Evolutionary conservation across 2,329 filamentous ascomycete species (phyloP).

Genomic region (Trichoderma semiorbis): DNA sequence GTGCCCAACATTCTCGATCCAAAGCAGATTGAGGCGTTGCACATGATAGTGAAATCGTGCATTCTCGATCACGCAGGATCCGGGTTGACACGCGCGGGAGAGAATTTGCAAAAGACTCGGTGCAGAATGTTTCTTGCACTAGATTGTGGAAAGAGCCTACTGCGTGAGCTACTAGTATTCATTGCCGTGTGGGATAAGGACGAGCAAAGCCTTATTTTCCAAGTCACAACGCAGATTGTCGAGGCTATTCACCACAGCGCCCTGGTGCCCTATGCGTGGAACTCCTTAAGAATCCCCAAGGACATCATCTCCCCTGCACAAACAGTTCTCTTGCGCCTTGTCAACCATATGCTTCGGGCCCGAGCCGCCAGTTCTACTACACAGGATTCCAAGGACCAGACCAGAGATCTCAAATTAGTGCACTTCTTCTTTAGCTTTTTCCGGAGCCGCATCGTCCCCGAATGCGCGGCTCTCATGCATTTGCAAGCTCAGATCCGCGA

Average conservation of each 20-base stretch:
- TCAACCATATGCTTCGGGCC: slow-evolving; percentile 81
- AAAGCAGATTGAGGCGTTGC: slow-evolving; percentile 90
- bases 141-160: slow-evolving; percentile 83
- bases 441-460: slow-evolving; percentile 85
- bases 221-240: slow-evolving; percentile 94
- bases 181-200: slow-evolving; percentile 96
- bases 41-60: slow-evolving; percentile 96
- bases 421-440: slow-evolving; percentile 94
- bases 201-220: slow-evolving; percentile 91
- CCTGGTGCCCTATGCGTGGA: slow-evolving; percentile 87
- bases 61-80: slow-evolving; percentile 80
- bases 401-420: slow-evolving; percentile 60
- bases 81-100: slow-evolving; percentile 61
- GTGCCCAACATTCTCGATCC: slow-evolving; percentile 92
- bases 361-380: slow-evolving; percentile 41
- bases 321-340: slow-evolving; percentile 83
- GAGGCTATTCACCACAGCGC: slow-evolving; percentile 88
- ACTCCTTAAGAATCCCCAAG: slow-evolving; percentile 85
- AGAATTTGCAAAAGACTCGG: slow-evolving; percentile 84
- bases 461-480: slow-evolving; percentile 91
- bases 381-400: slow-evolving; percentile 51
- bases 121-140: slow-evolving; percentile 87
- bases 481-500: slow-evolving; percentile 86
- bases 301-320: slow-evolving; percentile 96
- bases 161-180: slow-evolving; percentile 89